Evolutionary conservation across 805 yeast species (phyloP), one percentile per base, ranked within the genome.

Genomic region (Candida xiaguanensis): DNA sequence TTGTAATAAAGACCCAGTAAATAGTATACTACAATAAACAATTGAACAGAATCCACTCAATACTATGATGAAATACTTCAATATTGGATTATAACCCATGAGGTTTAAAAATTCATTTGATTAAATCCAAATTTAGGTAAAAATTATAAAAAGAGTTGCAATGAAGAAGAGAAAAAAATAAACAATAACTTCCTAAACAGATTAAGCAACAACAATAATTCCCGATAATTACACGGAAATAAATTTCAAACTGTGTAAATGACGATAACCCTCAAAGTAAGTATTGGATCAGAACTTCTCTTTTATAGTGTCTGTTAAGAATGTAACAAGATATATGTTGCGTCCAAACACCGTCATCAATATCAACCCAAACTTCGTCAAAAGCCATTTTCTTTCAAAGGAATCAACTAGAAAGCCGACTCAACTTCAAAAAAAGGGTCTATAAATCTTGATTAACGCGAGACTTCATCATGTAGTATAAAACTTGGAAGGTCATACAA

Each of bases 401-500:
- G 48, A 64, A 70, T 65, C 73, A 63, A 67, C 72, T 54, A 52
- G 39, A 46, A 58, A 8, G 22, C 16, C 15, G 12, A 27, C 41
- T 31, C 32, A 20, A 35, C 38, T 27, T 31, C 36, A 17, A 15
- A 20, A 38, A 27, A 38, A 73, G 74, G 72, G 60, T 59, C 53
- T 55, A 72, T 67, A 37, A n/a, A 37, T 31, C 58, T 47, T 54
- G 70, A 26, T 52, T 48, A 56, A 77, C 80, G 80, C 74, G 71
- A 74, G 77, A 62, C 64, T 70, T 76, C 82, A 76, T 76, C 82
- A 76, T 74, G 49, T 64, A 53, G 68, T 71, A 64, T 74, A 72
- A 75, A 76, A 76, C 79, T 75, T 75, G 77, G 82, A 78, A 76
- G 79, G 82, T 69, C 78, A 74, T 74, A 70, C 57, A 61, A 59